Evolutionary conservation across 345 rosid species (phyloP).

Genomic region (Eutrema yunnanense): DNA sequence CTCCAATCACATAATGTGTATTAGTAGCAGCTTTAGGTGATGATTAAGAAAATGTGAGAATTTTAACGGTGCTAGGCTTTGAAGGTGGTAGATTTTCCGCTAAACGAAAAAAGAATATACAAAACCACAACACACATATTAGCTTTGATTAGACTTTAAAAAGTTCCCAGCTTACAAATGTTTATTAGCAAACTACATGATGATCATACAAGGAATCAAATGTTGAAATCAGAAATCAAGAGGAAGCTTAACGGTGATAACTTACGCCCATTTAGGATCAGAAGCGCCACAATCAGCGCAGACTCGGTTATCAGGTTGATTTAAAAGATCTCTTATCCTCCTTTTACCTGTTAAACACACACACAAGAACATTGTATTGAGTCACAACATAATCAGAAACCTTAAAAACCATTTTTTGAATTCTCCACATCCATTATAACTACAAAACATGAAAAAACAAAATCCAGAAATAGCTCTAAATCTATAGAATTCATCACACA

Average conservation of each 20-base stretch:
- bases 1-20: neutral
- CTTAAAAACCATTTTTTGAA: neutral
- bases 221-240: neutral
- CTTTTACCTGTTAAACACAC: conserved; percentile 14
- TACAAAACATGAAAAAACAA: neutral
- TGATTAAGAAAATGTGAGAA: neutral
- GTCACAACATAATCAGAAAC: neutral
- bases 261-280: conserved; percentile 99
- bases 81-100: neutral
- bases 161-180: neutral
- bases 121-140: neutral
- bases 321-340: conserved; percentile 32
- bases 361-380: neutral
- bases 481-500: neutral
- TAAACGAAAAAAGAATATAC: neutral
- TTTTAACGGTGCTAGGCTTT: neutral
- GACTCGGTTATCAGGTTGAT: conserved; percentile 44
- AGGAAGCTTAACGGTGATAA: neutral
- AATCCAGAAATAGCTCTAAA: neutral
- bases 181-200: neutral
- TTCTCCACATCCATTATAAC: neutral
- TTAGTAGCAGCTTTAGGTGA: neutral
- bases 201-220: neutral
- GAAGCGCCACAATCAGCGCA: conserved; percentile 95
- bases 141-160: neutral